Evolutionary conservation across 1,284 basidiomycete species (phyloP).

Genomic region (Trichosporon coremiiforme): DNA sequence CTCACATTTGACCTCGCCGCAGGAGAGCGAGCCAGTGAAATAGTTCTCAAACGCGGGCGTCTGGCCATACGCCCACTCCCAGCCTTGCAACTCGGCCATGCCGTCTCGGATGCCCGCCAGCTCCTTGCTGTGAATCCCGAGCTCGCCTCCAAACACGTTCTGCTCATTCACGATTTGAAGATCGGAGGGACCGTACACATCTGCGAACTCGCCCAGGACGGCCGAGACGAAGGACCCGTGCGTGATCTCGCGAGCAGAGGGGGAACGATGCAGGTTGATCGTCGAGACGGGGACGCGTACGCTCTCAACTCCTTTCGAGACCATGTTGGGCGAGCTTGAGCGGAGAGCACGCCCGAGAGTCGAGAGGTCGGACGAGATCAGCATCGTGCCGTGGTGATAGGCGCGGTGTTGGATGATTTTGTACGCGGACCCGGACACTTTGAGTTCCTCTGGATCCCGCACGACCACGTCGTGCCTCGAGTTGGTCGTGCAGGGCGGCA

Average conservation of each 20-base stretch:
- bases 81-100: conserved; percentile 73
- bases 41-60: conserved; percentile 81
- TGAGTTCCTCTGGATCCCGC: conserved; percentile 62
- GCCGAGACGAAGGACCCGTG: conserved; percentile 74
- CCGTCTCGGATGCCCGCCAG: conserved; percentile 65
- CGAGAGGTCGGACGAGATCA: conserved; percentile 77
- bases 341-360: conserved; percentile 72
- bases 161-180: neutral
- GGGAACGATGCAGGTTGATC: conserved; percentile 63
- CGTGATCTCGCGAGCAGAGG: conserved; percentile 46
- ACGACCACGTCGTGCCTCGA: conserved; percentile 89
- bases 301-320: conserved; percentile 83
- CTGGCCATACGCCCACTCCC: conserved; percentile 93
- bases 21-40: conserved; percentile 42
- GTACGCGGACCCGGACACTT: conserved; percentile 98
- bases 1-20: conserved; percentile 42
- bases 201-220: conserved; percentile 70
- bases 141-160: conserved; percentile 41
- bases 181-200: conserved; percentile 60
- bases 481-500: conserved; percentile 73
- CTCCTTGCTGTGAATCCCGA: conserved; percentile 58
- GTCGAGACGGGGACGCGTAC: conserved; percentile 88
- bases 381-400: conserved; percentile 99
- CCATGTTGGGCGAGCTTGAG: conserved; percentile 68
- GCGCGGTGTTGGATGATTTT: conserved; percentile 88